Percentiles rank a stretch among this genome's conserved stretches.
Evolutionary conservation across 805 yeast species (phyloP).

Genomic region (Blastobotrys chiropterorum): DNA sequence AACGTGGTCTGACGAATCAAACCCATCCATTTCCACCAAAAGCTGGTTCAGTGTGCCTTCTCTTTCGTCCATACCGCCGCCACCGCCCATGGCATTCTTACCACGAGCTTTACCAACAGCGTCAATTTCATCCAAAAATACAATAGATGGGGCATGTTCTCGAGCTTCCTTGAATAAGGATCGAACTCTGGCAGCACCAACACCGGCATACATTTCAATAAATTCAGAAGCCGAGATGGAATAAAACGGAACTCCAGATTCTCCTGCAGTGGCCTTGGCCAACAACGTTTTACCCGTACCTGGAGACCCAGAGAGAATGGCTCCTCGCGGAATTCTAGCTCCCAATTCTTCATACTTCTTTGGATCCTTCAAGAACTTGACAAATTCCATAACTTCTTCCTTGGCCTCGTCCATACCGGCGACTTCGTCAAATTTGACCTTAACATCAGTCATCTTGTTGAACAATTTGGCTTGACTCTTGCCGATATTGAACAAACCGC

Average conservation of each 20-base stretch:
- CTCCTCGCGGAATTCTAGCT: constrained; percentile 94
- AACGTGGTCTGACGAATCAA: constrained; percentile 79
- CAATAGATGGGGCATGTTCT: constrained; percentile 82
- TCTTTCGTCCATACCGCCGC: constrained; percentile 89
- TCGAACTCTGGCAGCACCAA: constrained; percentile 92
- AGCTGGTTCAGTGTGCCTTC: constrained; percentile 89
- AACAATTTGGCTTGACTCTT: constrained; percentile 74
- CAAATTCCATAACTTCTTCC: constrained; percentile 94
- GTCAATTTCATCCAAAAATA: constrained; percentile 91
- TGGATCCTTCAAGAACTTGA: constrained; percentile 80
- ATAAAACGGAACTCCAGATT: constrained; percentile 89
- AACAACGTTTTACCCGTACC: constrained; percentile 94
- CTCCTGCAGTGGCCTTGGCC: constrained; percentile 96
- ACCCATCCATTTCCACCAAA: constrained; percentile 94
- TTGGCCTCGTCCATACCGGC: constrained; percentile 95
- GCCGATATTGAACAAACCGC: constrained; percentile 71
- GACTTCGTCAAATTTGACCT: constrained; percentile 78
- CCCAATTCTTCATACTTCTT: constrained; percentile 79
- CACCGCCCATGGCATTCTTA: constrained; percentile 58
- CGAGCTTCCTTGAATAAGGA: constrained; percentile 87
- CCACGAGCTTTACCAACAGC: constrained; percentile 97
- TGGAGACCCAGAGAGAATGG: constrained; percentile 89
- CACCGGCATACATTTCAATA: constrained; percentile 97
- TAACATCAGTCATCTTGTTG: constrained; percentile 78
- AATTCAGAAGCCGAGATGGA: constrained; percentile 92